These are phyloP conservation scores for Saprolegnia parasitica DNA, from an alignment of 352 stramenopile species.

Conservation along the genomic window DNA sequence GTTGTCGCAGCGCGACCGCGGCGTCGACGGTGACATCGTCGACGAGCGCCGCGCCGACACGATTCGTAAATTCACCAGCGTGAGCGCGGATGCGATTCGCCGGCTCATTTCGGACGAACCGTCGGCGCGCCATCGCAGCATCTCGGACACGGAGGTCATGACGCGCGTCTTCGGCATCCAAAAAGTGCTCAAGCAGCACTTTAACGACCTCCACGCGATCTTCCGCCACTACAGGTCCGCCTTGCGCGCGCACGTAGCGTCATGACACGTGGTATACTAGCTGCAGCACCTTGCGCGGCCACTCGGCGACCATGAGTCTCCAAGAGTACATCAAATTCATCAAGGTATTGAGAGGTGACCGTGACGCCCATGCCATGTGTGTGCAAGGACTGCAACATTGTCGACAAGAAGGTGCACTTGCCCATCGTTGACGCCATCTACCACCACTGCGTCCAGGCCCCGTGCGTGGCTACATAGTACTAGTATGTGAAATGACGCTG, in stretches of 20 bases:
- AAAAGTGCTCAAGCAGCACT: constrained; percentile 50
- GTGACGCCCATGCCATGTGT: neutral
- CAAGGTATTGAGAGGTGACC: constrained; percentile 32
- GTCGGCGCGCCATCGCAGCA: constrained; percentile 21
- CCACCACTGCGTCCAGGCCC: constrained; percentile 13
- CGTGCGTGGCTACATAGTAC: neutral
- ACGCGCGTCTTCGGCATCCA: constrained; percentile 47
- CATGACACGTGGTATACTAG: constrained; percentile 31
- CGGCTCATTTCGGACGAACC: constrained; percentile 55
- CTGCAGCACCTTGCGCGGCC: constrained; percentile 53
- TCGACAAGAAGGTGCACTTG: constrained; percentile 43
- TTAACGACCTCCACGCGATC: constrained; percentile 74
- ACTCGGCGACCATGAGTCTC: constrained; percentile 65
- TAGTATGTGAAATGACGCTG: neutral
- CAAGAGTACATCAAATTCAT: constrained; percentile 72
- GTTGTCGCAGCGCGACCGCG: constrained; percentile 31
- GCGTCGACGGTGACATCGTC: constrained; percentile 21
- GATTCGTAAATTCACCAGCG: constrained; percentile 52
- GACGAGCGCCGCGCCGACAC: constrained; percentile 62
- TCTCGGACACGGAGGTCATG: constrained; percentile 38
- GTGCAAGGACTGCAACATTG: constrained; percentile 43
- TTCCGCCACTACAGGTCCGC: constrained; percentile 81
- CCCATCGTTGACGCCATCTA: constrained; percentile 49
- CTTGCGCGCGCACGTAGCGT: neutral
- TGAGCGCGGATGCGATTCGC: constrained; percentile 47